phyloP scores from a whole-genome alignment of 2,329 filamentous ascomycete species.

The Dothiorella sarmentorum region DNA sequence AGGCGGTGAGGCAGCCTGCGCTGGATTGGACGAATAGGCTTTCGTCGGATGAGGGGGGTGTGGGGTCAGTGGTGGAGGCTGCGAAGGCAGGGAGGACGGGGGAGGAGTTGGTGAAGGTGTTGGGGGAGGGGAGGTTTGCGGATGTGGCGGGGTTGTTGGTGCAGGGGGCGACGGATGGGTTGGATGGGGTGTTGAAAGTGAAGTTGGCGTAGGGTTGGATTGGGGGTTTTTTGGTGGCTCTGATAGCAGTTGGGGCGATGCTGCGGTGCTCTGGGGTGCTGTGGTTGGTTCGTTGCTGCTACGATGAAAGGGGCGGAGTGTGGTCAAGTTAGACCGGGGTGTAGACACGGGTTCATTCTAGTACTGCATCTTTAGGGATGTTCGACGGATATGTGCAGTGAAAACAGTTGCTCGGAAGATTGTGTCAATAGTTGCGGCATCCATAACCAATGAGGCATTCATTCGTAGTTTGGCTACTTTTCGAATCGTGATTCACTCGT shows the following conservation, averaged over 20 bases:
- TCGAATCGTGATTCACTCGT: too few species aligned
- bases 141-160: neutral
- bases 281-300: too few species aligned
- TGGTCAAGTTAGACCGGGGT: too few species aligned
- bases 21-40: slow-evolving; percentile 17
- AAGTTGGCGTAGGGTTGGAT: neutral
- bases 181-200: slow-evolving; percentile 12
- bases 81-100: neutral
- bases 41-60: neutral
- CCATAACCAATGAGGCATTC: too few species aligned
- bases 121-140: neutral
- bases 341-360: too few species aligned
- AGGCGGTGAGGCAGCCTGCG: neutral
- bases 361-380: too few species aligned
- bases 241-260: neutral
- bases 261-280: too few species aligned
- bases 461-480: too few species aligned
- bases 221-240: neutral
- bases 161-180: neutral
- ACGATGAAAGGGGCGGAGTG: too few species aligned
- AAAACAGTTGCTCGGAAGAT: too few species aligned
- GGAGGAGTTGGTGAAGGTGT: neutral
- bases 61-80: neutral
- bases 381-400: too few species aligned
- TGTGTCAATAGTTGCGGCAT: too few species aligned